Base-by-base conservation (phyloP, 441 rosid species). In the Manihot esculenta region DNA sequence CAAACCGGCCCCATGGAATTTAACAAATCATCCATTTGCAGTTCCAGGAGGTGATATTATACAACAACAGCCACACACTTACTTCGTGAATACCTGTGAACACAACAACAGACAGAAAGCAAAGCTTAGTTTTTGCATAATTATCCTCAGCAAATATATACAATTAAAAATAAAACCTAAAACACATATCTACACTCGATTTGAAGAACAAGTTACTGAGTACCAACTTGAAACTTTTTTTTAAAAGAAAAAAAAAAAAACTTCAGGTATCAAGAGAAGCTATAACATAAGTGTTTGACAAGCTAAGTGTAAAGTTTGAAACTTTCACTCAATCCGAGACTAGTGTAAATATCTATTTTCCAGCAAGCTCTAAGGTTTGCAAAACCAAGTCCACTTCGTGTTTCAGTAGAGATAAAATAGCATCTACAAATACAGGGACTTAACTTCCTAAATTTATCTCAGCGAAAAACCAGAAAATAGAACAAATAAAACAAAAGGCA, bases 41-140 rank as follows among this genome's bases (percentile, higher is more conserved):
- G 38, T 35, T 66, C 72, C 59, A 64, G 20, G 21, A 47, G n/a
- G 42, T 61, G 64, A 42, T 33, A 66, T 42, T 53, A 42, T 9
- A 68, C 35, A 54, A 71, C 72, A 71, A 35, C 51, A 49, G 69
- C 81, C 64, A 74, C 70, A 64, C 72, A 86, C 98, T 90, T 89
- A 94, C 99, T 92, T 94, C 99, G 72, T 94, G 98, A 81, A 94
- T 94, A 68, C 98, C 99, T 94, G 86, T 84, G 81, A 72, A 81
- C 35, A 66, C 8, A 38, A 55, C 54, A 9, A 64, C 21, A 74
- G 18, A 12, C 58, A 23, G 21, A 55, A 60, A 47, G 70, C 47
- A 23, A 48, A 45, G 68, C 21, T 62, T 15, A 80, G 5, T 47
- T 51, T 35, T 17, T 45, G 42, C 70, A 71, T 1, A 68, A 57